Evolutionary conservation across 2,329 filamentous ascomycete species (phyloP).

Genomic region (Curvularia lunata): DNA sequence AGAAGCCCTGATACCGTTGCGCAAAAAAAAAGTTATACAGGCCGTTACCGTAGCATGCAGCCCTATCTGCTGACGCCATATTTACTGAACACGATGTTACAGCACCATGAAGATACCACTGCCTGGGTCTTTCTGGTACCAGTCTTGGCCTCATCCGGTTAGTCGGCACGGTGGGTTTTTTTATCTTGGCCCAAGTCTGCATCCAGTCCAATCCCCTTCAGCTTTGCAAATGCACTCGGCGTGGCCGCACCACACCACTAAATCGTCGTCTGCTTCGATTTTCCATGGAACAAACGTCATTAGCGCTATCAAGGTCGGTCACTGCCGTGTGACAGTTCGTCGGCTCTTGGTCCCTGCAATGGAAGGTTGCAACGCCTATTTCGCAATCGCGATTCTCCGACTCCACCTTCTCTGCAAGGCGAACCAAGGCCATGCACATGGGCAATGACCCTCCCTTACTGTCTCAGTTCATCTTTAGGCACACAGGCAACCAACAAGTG

Average conservation of each 20-base stretch:
- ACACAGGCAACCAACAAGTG: not conserved
- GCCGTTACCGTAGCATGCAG: conserved; percentile 7
- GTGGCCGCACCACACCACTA: conserved; percentile 2
- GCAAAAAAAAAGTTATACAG: not conserved
- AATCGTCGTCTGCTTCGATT: not conserved
- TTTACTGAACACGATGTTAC: conserved; percentile 4
- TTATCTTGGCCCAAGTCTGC: conserved; percentile 7
- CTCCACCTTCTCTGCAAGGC: conserved; percentile 1
- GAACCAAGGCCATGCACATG: not conserved
- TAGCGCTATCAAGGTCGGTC: conserved; percentile 3
- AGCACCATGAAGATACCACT: conserved; percentile 10
- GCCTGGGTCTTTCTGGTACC: conserved; percentile 2
- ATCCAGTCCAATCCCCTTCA: conserved; percentile 7
- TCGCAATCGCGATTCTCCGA: conserved; percentile 6
- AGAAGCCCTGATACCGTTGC: not conserved
- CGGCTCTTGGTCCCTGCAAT: conserved; percentile 11
- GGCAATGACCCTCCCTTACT: not conserved
- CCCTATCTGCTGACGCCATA: conserved; percentile 13
- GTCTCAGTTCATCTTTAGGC: not conserved
- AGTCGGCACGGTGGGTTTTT: conserved; percentile 6
- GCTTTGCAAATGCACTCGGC: not conserved
- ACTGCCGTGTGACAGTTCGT: conserved; percentile 11
- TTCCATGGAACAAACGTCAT: conserved; percentile 3
- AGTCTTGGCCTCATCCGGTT: not conserved
- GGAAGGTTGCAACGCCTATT: conserved; percentile 9